These are phyloP conservation scores for Metschnikowia proteae DNA, from an alignment of 805 yeast species.

Conservation along the genomic window DNA sequence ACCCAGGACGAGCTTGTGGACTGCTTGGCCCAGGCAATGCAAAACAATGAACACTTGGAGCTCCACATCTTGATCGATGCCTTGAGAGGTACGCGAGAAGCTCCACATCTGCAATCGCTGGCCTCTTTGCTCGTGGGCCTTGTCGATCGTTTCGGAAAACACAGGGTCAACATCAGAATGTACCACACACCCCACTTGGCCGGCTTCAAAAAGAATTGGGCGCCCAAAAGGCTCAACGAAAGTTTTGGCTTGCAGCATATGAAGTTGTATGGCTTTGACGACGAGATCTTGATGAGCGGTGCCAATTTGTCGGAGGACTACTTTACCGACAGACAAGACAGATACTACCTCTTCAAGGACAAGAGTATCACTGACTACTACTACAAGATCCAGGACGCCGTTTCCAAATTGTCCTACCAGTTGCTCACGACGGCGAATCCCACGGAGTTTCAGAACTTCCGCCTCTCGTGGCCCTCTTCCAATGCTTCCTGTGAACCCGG, in stretches of 20 bases:
- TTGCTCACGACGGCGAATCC: slow-evolving; percentile 43
- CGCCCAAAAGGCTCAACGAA: slow-evolving; percentile 87
- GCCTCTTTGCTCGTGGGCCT: slow-evolving; percentile 71
- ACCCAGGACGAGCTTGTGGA: slow-evolving; percentile 71
- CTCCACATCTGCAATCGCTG: slow-evolving; percentile 65
- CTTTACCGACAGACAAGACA: slow-evolving; percentile 90
- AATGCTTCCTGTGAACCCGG: slow-evolving; percentile 69
- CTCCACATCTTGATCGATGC: slow-evolving; percentile 82
- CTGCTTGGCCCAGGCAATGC: slow-evolving; percentile 58
- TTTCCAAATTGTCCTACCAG: slow-evolving; percentile 69
- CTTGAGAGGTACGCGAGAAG: slow-evolving; percentile 88
- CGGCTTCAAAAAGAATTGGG: slow-evolving; percentile 58
- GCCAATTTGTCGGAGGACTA: slow-evolving; percentile 91
- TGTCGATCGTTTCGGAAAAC: slow-evolving; percentile 57
- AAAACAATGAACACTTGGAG: slow-evolving; percentile 53
- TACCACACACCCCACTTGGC: slow-evolving; percentile 85
- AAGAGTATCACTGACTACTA: slow-evolving; percentile 65
- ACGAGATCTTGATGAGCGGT: slow-evolving; percentile 82
- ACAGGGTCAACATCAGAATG: slow-evolving; percentile 73
- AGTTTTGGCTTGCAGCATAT: slow-evolving; percentile 93
- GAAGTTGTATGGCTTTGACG: slow-evolving; percentile 94
- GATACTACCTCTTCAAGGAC: slow-evolving; percentile 74
- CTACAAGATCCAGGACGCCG: slow-evolving; percentile 60
- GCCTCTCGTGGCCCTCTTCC: slow-evolving; percentile 68
- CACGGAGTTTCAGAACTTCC: slow-evolving; percentile 42